These are phyloP conservation scores for Claviceps sp. DNA, from an alignment of 2,329 filamentous ascomycete genomes.

Conservation along the genomic window DNA sequence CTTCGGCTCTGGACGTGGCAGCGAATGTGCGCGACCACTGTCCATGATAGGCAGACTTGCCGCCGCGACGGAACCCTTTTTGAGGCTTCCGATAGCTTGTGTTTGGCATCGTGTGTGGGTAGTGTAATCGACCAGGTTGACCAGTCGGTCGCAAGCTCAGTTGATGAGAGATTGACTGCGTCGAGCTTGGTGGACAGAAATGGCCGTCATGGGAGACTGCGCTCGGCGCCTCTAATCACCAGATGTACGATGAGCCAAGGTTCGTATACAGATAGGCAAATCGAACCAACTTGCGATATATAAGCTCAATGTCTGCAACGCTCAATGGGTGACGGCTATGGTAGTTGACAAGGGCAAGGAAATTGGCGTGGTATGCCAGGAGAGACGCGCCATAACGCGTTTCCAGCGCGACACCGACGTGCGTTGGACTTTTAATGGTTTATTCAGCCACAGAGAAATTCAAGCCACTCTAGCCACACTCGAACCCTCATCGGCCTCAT, in stretches of 20 bases:
- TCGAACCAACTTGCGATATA: background rate
- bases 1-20: conserved; percentile 64
- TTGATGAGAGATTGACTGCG: conserved; percentile 5
- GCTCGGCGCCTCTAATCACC: background rate
- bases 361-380: conserved; percentile 5
- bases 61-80: conserved; percentile 55
- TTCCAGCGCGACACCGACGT: conserved; percentile 14
- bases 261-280: background rate
- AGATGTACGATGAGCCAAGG: background rate
- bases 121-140: background rate
- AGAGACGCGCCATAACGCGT: conserved; percentile 22
- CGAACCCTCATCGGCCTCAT: background rate
- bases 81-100: conserved; percentile 45
- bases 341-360: background rate
- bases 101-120: conserved; percentile 36
- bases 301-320: background rate
- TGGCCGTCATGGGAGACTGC: conserved; percentile 9
- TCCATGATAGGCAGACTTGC: conserved; percentile 59
- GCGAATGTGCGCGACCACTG: conserved; percentile 63
- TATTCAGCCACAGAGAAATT: conserved; percentile 4
- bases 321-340: background rate
- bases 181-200: conserved; percentile 9
- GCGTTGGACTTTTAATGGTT: conserved; percentile 18
- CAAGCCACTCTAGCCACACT: background rate
- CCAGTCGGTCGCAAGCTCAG: conserved; percentile 7